A percentile compares a stretch with the other conserved stretches of the same genome.
These are phyloP conservation scores for Pelargonium myrrhifolium DNA, from an alignment of 441 rosid species.

Conservation along the genomic window DNA sequence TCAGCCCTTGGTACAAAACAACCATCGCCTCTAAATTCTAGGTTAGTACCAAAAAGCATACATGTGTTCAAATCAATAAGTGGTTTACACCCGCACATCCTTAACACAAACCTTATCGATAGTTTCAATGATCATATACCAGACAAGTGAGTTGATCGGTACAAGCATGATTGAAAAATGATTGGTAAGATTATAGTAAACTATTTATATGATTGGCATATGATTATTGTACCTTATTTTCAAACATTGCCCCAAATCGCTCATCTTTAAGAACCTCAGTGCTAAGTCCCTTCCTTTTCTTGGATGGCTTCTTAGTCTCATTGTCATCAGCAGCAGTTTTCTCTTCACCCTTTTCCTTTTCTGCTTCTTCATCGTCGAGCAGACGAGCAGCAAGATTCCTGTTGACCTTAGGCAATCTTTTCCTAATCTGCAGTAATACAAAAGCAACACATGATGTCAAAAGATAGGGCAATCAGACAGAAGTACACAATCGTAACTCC, in stretches of 20 bases:
- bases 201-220: too few species aligned
- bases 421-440: conserved; percentile 43
- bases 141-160: too few species aligned
- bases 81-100: too few species aligned
- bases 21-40: too few species aligned
- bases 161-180: too few species aligned
- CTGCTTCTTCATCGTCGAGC: conserved; percentile 46
- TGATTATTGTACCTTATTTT: conserved; percentile 42
- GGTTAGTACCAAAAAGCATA: too few species aligned
- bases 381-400: conserved; percentile 47
- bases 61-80: too few species aligned
- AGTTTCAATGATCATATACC: too few species aligned
- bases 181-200: too few species aligned
- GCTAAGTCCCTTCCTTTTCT: conserved; percentile 62
- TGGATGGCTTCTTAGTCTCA: conserved; percentile 57
- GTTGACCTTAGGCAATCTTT: conserved; percentile 68
- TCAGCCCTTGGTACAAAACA: too few species aligned
- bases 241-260: conserved; percentile 49
- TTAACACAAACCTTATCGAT: too few species aligned
- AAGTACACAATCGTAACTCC: too few species aligned
- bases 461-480: background rate
- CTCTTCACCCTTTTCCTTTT: conserved; percentile 27
- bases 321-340: conserved; percentile 32
- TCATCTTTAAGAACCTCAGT: conserved; percentile 43
- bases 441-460: background rate